Base-by-base conservation (phyloP, 129 eudicot species). In the Lactuca sativa region DNA sequence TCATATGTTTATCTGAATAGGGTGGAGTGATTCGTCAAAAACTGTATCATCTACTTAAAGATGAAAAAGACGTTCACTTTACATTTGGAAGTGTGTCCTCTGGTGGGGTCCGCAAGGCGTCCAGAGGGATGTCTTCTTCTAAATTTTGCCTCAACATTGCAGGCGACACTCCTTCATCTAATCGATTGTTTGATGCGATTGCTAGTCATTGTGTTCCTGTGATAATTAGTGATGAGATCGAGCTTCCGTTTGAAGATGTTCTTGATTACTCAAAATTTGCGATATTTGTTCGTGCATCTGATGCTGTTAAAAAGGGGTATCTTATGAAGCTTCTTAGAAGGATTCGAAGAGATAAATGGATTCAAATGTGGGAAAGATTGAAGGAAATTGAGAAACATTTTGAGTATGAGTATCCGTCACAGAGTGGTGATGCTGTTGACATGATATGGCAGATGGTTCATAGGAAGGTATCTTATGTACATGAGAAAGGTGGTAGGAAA, bases 141-240 rank as follows among this genome's bases (percentile, higher is more conserved):
- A 92, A 92, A 67, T 92, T 92, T 64, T 92, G 98, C 83, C 81
- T 89, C 18, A 84, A 85, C 60, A 88, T 92, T 17, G 96, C 96
- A 0, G 96, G 96, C 37, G 98, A 92, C 82, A 89, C 98, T 4
- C 98, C 98, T 21, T 92, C 98, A 11, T 92, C 98, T n/a, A 89
- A 92, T 44, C 91, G 97, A 6, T 79, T 92, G 40, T 92, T 92
- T 79, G 97, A 92, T 66, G 96, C 95, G 61, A 92, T 92, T 58
- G 95, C 82, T n/a, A 80, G 87, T 67, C 91, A 92, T 58, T 92
- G 96, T 66, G 86, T 89, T 61, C 98, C 98, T 4, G 95, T 92
- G 1, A 86, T 92, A 59, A 67, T 75, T 4, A 75, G 80, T 25
- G 80, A 75, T 15, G 67, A 59, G 1, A 75, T 75, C 41, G 98